A percentile compares a stretch with the other conserved stretches of the same genome.
These are phyloP conservation scores for Rutstroemia sp. DNA, from an alignment of 2,329 filamentous ascomycete genomes.

Conservation along the genomic window DNA sequence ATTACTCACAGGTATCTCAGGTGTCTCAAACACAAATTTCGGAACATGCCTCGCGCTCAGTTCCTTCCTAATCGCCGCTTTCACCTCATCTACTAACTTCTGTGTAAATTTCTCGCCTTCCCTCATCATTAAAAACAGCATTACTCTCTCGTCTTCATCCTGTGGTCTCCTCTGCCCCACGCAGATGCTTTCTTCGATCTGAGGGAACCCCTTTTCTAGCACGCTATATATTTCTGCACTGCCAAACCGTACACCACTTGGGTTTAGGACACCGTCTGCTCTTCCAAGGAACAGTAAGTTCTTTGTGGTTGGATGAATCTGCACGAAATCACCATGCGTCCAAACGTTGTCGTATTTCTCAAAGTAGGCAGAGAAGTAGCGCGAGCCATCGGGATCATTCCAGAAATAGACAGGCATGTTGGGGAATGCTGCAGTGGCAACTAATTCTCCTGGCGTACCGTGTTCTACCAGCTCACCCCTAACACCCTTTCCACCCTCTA, in stretches of 20 bases:
- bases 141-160: constrained; percentile 50
- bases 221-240: constrained; percentile 75
- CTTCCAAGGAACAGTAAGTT: constrained; percentile 61
- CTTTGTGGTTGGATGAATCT: constrained; percentile 59
- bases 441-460: constrained; percentile 68
- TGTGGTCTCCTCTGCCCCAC: constrained; percentile 65
- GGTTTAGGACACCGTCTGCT: constrained; percentile 74
- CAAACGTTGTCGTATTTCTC: constrained; percentile 60
- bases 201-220: constrained; percentile 57
- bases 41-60: constrained; percentile 70
- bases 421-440: constrained; percentile 63
- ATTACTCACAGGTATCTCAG: constrained; percentile 66
- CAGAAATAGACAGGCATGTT: constrained; percentile 66
- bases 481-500: constrained; percentile 36
- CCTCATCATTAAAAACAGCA: constrained; percentile 53
- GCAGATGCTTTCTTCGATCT: constrained; percentile 66
- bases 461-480: constrained; percentile 36
- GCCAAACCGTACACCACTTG: constrained; percentile 70
- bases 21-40: constrained; percentile 70
- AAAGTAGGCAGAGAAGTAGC: constrained; percentile 54
- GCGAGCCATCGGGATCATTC: constrained; percentile 37
- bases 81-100: constrained; percentile 50
- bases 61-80: constrained; percentile 56
- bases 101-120: constrained; percentile 48
- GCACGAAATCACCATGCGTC: constrained; percentile 78